Evolutionary conservation across 164 flowering plant species (phyloP), one percentile per base, ranked within the genome.

Genomic region (Echeveria elegans): DNA sequence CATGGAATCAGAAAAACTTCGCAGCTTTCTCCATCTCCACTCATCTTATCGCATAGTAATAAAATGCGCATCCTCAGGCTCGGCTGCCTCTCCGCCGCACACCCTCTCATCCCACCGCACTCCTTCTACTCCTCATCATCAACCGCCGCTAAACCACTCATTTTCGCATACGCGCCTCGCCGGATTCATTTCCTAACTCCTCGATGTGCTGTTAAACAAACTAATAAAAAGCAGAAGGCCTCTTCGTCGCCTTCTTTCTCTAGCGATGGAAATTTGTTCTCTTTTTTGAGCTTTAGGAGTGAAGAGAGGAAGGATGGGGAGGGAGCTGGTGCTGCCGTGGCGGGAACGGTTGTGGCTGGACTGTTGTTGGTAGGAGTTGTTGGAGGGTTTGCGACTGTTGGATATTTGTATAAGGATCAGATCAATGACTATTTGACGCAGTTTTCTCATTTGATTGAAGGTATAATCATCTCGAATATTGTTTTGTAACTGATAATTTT

Each of bases 341-440:
- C 79, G 69, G 99, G 99, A 16, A 86, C 96, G 36, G 26, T 91
- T 77, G 80, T 94, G 79, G 99, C 99, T 12, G 93, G 97, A 4
- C 70, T 89, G 65, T 71, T 94, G 82, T 85, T 94, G 40, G 82
- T 94, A 5, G 99, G 96, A 50, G 80, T 86, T 62, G 86, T 94
- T 68, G 97, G 99, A 26, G 99, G 99, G 0, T 89, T 91, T 72
- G 92, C 78, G 1, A 24, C 82, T 45, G 88, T 78, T 69, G 99
- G 99, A 24, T 94, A 86, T 73, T 12, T 91, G n/a, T 94, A 89
- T 70, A 86, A 70, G 76, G 99, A 91, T 29, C 99, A 85, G 76
- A 81, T 94, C 70, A 94, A 91, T 77, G 77, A 82, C 16, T 94
- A 89, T 71, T 71, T 94, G 77, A 85, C 73, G 14, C 96, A 94